Conservation (phyloP, 2,329 filamentous ascomycete genomes). For the Monilinia fructigena region DNA sequence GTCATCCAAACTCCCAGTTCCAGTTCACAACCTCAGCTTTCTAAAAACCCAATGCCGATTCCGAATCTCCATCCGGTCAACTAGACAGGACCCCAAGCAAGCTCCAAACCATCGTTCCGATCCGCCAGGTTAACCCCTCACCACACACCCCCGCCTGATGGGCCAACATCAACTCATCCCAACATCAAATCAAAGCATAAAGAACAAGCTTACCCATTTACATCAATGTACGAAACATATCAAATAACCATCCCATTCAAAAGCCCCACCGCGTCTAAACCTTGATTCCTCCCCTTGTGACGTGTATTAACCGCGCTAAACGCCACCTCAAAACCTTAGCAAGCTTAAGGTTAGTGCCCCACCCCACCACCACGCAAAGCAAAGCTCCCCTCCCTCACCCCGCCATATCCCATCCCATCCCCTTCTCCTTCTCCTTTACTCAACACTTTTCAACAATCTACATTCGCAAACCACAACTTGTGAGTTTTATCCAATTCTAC, state of each 20-base stretch:
- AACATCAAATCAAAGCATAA: too few relatives aligned
- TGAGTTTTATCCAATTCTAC: background rate
- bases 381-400: conserved; percentile 17
- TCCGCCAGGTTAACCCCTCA: background rate
- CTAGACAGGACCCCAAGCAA: too few relatives aligned
- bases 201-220: too few relatives aligned
- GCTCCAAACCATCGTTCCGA: too few relatives aligned
- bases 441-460: background rate
- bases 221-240: background rate
- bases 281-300: background rate
- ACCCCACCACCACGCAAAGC: background rate
- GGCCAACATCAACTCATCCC: too few relatives aligned
- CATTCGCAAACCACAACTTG: background rate
- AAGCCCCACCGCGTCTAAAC: background rate
- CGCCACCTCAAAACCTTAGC: background rate
- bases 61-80: too few relatives aligned
- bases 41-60: too few relatives aligned
- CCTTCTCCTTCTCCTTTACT: conserved; percentile 1
- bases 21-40: too few relatives aligned
- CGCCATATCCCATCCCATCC: background rate
- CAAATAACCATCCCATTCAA: background rate
- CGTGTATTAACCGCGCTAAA: conserved; percentile 7
- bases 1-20: too few relatives aligned
- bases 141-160: background rate
- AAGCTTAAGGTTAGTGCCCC: background rate